Base-by-base conservation (phyloP, 2,329 filamentous ascomycete genomes). In the Hymenoscyphus occultus region DNA sequence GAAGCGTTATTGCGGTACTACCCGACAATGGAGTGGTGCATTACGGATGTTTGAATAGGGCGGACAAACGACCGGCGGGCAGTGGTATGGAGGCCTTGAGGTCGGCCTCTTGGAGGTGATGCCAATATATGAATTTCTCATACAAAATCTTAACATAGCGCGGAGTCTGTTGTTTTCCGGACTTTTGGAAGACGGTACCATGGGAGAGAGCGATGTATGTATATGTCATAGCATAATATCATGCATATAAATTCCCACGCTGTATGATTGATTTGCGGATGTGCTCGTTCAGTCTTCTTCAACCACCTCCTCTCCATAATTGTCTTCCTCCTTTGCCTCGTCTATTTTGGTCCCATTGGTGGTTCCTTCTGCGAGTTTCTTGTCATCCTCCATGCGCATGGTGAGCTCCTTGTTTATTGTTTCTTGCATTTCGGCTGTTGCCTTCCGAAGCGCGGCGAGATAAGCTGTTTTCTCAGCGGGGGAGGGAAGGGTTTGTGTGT, bases 1-100 rank as follows among this genome's bases (percentile, higher is more conserved):
- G 92, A 1, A 96, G 91, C 76, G 95, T 97, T 19, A 90, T 98
- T 66, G 89, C 93, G 51, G 93, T 97, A 13, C 84, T 95, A 78
- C 92, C 93, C 6, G 91, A 96, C 79, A 92, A 88, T 75, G 84
- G 82, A 32, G 90, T 93, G 16, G 89, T 95, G 67, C 91, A 95
- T 80, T 91, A 94, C 74, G 91, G 90, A 32, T 95, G 91, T 78
- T 81, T 91, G 71, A 86, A 78, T 66, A 79, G 80, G 68, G 80
- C 78, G n/a, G 77, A 74, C 64, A 76, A 77, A 66, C 71, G 74
- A 70, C 40, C 65, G 39, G 63, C 59, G 56, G 67, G 67, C 14
- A 56, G 62, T 39, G 65, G 68, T 5, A 68, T 68, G 60, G 66
- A 68, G 45, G 64, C 70, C 42, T 54, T 73, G 65, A 67, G 67